Percentiles rank a stretch among this genome's conserved stretches.
Conservation (phyloP, 176 grass and related monocot genomes). For the Neostapfia colusana region DNA sequence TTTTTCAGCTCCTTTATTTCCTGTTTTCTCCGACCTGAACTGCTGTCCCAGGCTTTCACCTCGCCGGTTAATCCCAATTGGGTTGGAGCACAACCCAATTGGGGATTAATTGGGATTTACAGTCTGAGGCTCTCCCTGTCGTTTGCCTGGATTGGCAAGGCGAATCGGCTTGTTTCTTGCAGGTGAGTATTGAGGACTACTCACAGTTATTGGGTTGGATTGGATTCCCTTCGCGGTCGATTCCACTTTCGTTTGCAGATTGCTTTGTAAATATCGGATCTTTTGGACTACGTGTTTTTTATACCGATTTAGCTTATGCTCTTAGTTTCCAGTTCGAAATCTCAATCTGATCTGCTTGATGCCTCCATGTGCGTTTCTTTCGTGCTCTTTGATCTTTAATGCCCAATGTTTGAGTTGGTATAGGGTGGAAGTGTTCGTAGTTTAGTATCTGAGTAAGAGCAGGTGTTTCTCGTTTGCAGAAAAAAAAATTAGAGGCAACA, state of each 20-base stretch:
- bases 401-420: constrained; percentile 26
- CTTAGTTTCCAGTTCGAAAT: constrained; percentile 37
- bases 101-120: constrained; percentile 49
- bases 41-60: constrained; percentile 49
- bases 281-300: constrained; percentile 13
- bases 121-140: constrained; percentile 32
- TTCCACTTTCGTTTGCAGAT: constrained; percentile 31
- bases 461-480: too few species aligned
- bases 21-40: constrained; percentile 39
- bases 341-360: constrained; percentile 27
- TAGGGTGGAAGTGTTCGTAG: constrained; percentile 20
- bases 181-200: constrained; percentile 47
- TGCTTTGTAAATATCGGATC: constrained; percentile 33
- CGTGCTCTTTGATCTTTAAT: constrained; percentile 35
- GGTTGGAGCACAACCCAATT: constrained; percentile 52
- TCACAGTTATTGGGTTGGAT: constrained; percentile 35
- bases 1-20: constrained; percentile 25
- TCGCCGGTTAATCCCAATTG: constrained; percentile 54
- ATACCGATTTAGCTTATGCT: constrained; percentile 43
- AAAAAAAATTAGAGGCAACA: too few species aligned
- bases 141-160: constrained; percentile 44
- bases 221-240: constrained; percentile 12
- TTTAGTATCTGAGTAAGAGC: too few species aligned
- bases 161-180: constrained; percentile 28
- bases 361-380: constrained; percentile 21